phyloP scores from a whole-genome alignment of 768 basidiomycete genomes.

The Auricularia cornea region DNA sequence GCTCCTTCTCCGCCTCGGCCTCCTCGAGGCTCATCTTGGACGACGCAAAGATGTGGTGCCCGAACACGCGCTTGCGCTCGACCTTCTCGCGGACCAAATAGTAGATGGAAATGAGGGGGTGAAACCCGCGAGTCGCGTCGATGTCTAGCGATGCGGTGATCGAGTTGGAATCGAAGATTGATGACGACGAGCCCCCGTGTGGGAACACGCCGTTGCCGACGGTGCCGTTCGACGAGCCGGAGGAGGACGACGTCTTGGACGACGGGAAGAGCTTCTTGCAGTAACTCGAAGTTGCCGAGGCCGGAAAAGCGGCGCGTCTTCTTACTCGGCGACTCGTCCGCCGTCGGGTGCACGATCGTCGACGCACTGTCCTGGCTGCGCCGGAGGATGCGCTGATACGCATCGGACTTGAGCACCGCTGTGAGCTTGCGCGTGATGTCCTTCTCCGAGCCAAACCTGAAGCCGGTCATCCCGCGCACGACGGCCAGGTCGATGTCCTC shows the following conservation, averaged over 20 bases:
- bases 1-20: background rate
- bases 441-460: conserved; percentile 88
- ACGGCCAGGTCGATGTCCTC: conserved; percentile 86
- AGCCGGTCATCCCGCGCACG: conserved; percentile 86
- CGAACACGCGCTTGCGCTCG: conserved; percentile 89
- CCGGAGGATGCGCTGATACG: conserved; percentile 65
- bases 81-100: conserved; percentile 93
- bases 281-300: conserved; percentile 69
- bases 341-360: conserved; percentile 18
- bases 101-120: conserved; percentile 93
- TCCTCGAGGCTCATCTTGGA: conserved; percentile 65
- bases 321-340: conserved; percentile 19
- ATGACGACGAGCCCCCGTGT: conserved; percentile 8
- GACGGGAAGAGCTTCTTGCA: conserved; percentile 73
- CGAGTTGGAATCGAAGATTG: conserved; percentile 8
- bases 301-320: conserved; percentile 86
- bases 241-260: conserved; percentile 26
- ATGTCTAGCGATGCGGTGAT: background rate
- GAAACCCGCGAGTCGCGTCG: conserved; percentile 90
- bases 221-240: conserved; percentile 13
- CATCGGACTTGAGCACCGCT: conserved; percentile 67
- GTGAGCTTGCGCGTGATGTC: conserved; percentile 72
- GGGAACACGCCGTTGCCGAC: background rate
- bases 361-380: conserved; percentile 33
- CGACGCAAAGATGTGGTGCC: conserved; percentile 86